Conservation (phyloP, 768 basidiomycete genomes). For the Naganishia onofrii region DNA sequence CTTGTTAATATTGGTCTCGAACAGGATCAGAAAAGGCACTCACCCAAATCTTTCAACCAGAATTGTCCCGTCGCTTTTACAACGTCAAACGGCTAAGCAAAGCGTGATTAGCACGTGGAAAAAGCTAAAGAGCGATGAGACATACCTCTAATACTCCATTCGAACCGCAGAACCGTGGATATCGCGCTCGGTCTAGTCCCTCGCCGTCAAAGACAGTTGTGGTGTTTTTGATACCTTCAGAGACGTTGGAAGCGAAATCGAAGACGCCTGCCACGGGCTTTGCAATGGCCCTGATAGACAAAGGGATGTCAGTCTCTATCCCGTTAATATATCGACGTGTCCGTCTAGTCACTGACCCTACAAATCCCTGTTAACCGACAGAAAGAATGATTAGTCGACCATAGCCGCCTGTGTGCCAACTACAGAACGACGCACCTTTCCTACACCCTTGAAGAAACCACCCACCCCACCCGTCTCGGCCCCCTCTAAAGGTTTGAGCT, state of each 20-base stretch:
- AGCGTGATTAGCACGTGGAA: conserved; percentile 15
- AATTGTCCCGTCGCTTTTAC: conserved; percentile 91
- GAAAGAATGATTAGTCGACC: neutral
- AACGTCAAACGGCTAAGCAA: conserved; percentile 71
- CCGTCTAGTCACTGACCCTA: conserved; percentile 75
- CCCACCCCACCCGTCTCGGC: conserved; percentile 89
- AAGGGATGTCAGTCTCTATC: conserved; percentile 8
- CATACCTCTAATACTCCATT: conserved; percentile 85
- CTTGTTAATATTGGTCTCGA: neutral
- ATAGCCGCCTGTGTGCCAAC: neutral
- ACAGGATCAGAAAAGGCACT: neutral
- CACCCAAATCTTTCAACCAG: conserved; percentile 86
- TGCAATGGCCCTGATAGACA: conserved; percentile 68
- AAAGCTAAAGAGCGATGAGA: conserved; percentile 25
- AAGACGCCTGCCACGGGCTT: conserved; percentile 97
- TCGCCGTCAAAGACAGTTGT: conserved; percentile 96
- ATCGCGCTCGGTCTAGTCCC: conserved; percentile 77
- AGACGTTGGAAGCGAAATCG: conserved; percentile 89
- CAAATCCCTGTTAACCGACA: conserved; percentile 58
- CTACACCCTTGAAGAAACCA: conserved; percentile 97
- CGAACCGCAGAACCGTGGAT: conserved; percentile 79
- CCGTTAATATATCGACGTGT: too few relatives aligned
- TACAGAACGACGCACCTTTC: conserved; percentile 60
- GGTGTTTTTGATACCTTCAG: conserved; percentile 96
- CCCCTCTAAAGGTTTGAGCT: conserved; percentile 97